phyloP scores from a whole-genome alignment of 345 rosid species.

The Syzygium aromaticum region DNA sequence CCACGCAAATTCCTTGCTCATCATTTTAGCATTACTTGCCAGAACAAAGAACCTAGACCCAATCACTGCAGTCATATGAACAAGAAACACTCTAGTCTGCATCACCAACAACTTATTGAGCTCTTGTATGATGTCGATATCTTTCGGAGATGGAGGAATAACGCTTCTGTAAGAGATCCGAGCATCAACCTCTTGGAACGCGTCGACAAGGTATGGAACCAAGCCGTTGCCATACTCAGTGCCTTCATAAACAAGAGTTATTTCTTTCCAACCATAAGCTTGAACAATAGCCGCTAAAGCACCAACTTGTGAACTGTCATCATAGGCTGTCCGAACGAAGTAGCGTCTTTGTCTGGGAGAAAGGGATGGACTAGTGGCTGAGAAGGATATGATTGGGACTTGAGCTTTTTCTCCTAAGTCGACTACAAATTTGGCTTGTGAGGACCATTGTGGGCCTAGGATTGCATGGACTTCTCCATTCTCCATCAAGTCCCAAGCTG shows the following conservation, averaged over 20 bases:
- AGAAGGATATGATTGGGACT: constrained; percentile 26
- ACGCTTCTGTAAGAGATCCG: constrained; percentile 12
- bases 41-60: constrained; percentile 16
- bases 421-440: constrained; percentile 17
- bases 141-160: constrained; percentile 8
- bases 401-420: constrained; percentile 19
- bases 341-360: background rate
- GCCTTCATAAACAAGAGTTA: constrained; percentile 22
- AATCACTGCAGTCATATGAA: constrained; percentile 19
- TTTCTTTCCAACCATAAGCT: constrained; percentile 23
- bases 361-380: constrained; percentile 19
- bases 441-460: constrained; percentile 22
- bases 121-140: constrained; percentile 6
- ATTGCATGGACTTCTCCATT: constrained; percentile 29
- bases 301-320: constrained; percentile 20
- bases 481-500: constrained; percentile 31
- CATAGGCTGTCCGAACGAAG: constrained; percentile 17
- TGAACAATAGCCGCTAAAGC: constrained; percentile 14
- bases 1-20: constrained; percentile 25
- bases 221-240: constrained; percentile 23
- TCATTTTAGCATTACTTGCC: constrained; percentile 20
- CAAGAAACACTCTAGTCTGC: constrained; percentile 31
- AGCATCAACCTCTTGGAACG: constrained; percentile 9
- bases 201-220: constrained; percentile 15
- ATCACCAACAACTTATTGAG: constrained; percentile 14